These are phyloP conservation scores for Rutstroemia sp. DNA, from an alignment of 2,329 filamentous ascomycete species.

Conservation along the genomic window DNA sequence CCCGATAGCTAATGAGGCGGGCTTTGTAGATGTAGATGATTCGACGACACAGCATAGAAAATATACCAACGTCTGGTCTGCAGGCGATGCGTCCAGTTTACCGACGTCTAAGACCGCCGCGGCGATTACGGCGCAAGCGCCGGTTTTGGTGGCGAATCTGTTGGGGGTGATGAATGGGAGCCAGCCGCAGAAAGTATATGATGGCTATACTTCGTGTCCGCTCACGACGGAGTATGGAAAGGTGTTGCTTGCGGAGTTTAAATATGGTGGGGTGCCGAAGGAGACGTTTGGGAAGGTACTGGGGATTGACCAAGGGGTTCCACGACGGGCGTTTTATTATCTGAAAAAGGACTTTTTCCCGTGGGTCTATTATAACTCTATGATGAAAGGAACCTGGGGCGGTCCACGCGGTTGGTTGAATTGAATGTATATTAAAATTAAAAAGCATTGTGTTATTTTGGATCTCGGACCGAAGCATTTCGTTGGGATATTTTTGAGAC, in stretches of 20 bases:
- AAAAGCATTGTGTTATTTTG: no score
- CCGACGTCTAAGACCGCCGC: slow-evolving; percentile 51
- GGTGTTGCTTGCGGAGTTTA: slow-evolving; percentile 58
- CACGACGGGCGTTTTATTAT: slow-evolving; percentile 51
- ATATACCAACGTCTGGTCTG: slow-evolving; percentile 50
- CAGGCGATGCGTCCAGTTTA: slow-evolving; percentile 50
- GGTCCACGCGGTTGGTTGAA: slow-evolving; percentile 44
- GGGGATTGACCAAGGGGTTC: slow-evolving; percentile 49
- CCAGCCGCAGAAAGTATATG: slow-evolving; percentile 37
- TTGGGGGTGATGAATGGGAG: slow-evolving; percentile 39
- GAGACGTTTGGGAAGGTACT: slow-evolving; percentile 51
- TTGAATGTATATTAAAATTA: background rate
- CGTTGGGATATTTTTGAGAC: no score
- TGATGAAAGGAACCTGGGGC: slow-evolving; percentile 56
- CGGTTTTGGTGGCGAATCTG: slow-evolving; percentile 43
- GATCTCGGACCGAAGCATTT: no score
- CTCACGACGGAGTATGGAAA: slow-evolving; percentile 51
- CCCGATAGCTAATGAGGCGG: slow-evolving; percentile 44
- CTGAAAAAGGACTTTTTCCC: slow-evolving; percentile 62
- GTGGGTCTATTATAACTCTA: slow-evolving; percentile 53
- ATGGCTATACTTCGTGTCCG: slow-evolving; percentile 50
- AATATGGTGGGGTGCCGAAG: slow-evolving; percentile 54
- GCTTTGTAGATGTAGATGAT: slow-evolving; percentile 51
- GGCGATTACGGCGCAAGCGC: slow-evolving; percentile 44
- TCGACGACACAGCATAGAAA: slow-evolving; percentile 45